These are phyloP conservation scores for Zoysia matrella DNA, from an alignment of 202 grass and related monocot genomes.

Conservation along the genomic window DNA sequence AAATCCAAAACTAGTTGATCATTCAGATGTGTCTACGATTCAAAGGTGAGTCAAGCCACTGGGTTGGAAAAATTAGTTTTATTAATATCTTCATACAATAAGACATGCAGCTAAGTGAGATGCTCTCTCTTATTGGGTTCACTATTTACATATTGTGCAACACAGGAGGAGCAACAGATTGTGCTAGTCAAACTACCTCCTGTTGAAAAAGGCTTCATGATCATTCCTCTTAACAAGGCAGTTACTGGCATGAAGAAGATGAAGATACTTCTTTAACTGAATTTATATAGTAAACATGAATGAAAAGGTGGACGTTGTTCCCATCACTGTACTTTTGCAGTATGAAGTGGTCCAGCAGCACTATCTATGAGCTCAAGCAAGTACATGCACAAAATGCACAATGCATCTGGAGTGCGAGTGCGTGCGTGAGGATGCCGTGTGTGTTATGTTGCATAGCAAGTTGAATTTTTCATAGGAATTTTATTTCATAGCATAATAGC, in stretches of 20 bases:
- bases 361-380: background rate
- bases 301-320: too few species aligned
- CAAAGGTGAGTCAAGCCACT: background rate
- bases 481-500: conserved; percentile 5
- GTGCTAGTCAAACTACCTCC: too few species aligned
- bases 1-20: background rate
- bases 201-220: too few species aligned
- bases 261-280: background rate
- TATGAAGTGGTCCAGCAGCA: background rate
- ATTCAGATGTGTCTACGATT: background rate
- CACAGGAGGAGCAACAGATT: too few species aligned
- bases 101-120: background rate
- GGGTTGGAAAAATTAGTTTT: background rate
- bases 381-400: background rate
- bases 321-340: background rate
- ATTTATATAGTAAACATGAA: too few species aligned
- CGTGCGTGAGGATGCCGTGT: too few species aligned
- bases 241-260: too few species aligned
- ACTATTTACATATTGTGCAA: too few species aligned
- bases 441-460: background rate
- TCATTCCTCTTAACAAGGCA: too few species aligned
- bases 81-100: background rate
- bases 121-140: background rate
- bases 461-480: background rate
- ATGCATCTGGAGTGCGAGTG: too few species aligned